phyloP scores from a whole-genome alignment of 139 green algal genomes.

The Chlamydomonas schloesseri region DNA sequence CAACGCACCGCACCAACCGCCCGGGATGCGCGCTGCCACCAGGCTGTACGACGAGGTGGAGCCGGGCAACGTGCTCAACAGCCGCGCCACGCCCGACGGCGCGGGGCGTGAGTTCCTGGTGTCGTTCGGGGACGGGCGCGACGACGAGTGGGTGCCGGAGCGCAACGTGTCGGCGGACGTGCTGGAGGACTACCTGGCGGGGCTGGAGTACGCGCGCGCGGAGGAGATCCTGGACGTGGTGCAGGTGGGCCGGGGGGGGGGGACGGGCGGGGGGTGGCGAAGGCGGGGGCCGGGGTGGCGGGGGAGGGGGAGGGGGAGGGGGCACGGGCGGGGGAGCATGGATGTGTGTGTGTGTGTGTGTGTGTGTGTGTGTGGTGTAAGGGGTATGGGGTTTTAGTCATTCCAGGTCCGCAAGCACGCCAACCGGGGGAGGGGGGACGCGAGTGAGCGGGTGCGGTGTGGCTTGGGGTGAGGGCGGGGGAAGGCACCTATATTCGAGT shows the following conservation, averaged over 20 bases:
- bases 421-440: no score
- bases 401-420: no score
- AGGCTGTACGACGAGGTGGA: constrained; percentile 86
- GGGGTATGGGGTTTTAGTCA: no score
- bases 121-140: constrained; percentile 52
- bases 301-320: not conserved
- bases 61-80: constrained; percentile 46
- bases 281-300: not conserved
- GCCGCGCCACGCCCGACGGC: constrained; percentile 26
- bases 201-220: constrained; percentile 77
- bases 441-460: no score
- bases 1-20: not conserved
- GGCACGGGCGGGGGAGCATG: not conserved
- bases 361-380: no score
- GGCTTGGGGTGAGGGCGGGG: no score
- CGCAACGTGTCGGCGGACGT: constrained; percentile 76
- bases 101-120: constrained; percentile 77
- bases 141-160: constrained; percentile 75
- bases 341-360: not conserved
- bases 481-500: no score
- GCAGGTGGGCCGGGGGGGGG: constrained; percentile 62
- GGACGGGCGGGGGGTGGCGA: not conserved
- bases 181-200: constrained; percentile 79
- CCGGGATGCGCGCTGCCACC: no score
- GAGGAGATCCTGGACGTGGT: constrained; percentile 53